Evolutionary conservation across 2,329 filamentous ascomycete species (phyloP).

Genomic region (Cordyceps fumosorosea): DNA sequence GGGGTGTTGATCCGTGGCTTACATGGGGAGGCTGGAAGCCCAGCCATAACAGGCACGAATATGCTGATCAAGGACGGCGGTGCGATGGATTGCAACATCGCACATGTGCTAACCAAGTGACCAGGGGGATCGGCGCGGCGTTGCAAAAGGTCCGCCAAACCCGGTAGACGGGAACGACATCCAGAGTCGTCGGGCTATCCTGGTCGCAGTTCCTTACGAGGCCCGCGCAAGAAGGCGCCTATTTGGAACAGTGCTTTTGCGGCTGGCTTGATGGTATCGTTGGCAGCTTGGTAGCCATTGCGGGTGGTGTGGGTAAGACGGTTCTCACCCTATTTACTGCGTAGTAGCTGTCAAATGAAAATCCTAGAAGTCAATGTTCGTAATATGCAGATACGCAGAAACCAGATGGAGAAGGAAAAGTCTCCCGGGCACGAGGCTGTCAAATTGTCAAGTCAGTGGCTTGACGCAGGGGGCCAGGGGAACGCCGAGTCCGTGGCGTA

Average conservation of each 20-base stretch:
- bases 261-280: background rate
- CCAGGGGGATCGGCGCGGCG: background rate
- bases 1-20: background rate
- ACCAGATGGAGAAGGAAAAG: background rate
- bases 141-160: background rate
- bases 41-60: background rate
- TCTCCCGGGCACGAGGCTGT: background rate
- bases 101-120: background rate
- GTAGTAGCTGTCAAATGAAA: no score
- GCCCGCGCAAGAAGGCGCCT: background rate
- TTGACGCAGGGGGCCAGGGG: conserved; percentile 9
- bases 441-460: background rate
- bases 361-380: no score
- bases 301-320: background rate
- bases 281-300: background rate
- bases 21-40: background rate
- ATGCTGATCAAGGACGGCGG: background rate
- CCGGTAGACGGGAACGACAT: background rate
- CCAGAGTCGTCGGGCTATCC: background rate
- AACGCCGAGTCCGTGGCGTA: background rate
- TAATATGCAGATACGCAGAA: background rate
- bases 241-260: background rate
- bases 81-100: no score
- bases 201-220: background rate
- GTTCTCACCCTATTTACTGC: no score